Conservation (phyloP, 2,329 filamentous ascomycete species). For the Sclerotinia spermophila region DNA sequence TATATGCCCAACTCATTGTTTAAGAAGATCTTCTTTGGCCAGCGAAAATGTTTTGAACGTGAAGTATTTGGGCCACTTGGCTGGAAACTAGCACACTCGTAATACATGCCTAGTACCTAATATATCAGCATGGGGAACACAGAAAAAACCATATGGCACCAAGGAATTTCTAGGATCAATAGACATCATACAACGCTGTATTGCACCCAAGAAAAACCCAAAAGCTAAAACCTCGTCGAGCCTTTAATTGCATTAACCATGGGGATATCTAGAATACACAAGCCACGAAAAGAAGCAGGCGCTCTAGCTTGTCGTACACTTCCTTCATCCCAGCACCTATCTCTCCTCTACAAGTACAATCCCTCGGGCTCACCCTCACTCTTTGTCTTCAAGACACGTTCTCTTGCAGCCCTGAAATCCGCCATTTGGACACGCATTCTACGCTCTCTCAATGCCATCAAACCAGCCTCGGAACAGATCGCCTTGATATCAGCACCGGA, state of each 20-base stretch:
- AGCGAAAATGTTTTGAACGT: neutral
- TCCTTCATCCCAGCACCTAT: slow-evolving; percentile 1
- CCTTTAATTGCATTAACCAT: slow-evolving; percentile 9
- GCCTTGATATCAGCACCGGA: slow-evolving; percentile 98
- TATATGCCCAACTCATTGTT: neutral
- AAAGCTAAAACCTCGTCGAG: neutral
- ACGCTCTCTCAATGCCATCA: slow-evolving; percentile 89
- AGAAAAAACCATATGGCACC: neutral
- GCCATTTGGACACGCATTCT: slow-evolving; percentile 99
- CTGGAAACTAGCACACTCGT: neutral
- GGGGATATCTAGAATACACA: slow-evolving; percentile 32
- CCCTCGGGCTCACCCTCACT: slow-evolving; percentile 97
- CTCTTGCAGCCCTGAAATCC: slow-evolving; percentile 88
- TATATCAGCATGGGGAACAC: neutral
- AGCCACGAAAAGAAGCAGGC: slow-evolving; percentile 28
- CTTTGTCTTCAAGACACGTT: slow-evolving; percentile 97
- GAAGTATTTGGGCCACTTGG: neutral
- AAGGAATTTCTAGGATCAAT: neutral
- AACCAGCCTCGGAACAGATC: slow-evolving; percentile 94
- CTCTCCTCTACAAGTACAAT: slow-evolving; percentile 76
- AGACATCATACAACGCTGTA: neutral
- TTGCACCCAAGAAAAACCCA: neutral
- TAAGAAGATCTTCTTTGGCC: neutral
- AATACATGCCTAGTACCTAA: neutral
- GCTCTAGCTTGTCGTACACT: slow-evolving; percentile 19